phyloP scores from a whole-genome alignment of 2,329 filamentous ascomycete species.

The Pestalotiopsis sp. region DNA sequence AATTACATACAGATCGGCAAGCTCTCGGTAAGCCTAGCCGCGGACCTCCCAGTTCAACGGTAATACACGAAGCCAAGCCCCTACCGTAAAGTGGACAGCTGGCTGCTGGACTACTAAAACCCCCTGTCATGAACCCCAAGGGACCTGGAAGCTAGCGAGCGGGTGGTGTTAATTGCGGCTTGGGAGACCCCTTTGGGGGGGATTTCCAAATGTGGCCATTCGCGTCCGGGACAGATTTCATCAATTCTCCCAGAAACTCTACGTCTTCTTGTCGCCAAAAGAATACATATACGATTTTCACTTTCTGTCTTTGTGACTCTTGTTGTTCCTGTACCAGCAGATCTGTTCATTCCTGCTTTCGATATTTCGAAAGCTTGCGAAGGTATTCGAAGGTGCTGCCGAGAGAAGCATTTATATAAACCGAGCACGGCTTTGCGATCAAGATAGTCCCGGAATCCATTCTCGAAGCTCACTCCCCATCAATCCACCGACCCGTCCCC shows the following conservation, averaged over 20 bases:
- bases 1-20: background rate
- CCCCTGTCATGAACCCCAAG: background rate
- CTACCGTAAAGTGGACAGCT: background rate
- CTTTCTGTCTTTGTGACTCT: background rate
- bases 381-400: background rate
- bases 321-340: background rate
- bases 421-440: background rate
- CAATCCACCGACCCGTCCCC: background rate
- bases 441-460: background rate
- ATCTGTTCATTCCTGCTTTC: background rate
- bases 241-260: background rate
- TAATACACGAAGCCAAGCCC: background rate
- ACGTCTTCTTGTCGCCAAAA: background rate
- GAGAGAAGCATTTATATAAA: background rate
- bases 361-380: conserved; percentile 1
- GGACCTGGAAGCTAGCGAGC: background rate
- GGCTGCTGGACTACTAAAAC: background rate
- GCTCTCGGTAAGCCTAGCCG: background rate
- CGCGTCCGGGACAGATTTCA: conserved; percentile 12
- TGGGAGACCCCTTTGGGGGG: conserved; percentile 1
- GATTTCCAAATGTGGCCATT: background rate
- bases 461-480: background rate
- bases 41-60: background rate
- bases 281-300: background rate
- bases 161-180: background rate